These are phyloP conservation scores for Leccinum cinnamomeum DNA, from an alignment of 1,284 basidiomycete species.

Conservation along the genomic window DNA sequence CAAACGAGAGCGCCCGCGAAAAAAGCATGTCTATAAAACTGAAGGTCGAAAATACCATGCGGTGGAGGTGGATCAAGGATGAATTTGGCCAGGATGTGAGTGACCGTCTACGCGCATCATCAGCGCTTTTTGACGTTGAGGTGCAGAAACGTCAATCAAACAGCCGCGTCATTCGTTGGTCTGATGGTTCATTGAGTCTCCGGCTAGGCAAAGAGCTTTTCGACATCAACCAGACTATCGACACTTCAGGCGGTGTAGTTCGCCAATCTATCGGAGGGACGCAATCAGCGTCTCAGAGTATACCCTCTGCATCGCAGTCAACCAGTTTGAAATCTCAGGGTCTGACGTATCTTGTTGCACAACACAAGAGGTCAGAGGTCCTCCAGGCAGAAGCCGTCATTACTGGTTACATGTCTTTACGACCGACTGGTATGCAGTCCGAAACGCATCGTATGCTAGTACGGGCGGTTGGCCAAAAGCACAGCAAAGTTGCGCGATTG, in stretches of 20 bases:
- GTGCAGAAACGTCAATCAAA: conserved; percentile 81
- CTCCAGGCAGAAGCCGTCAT: conserved; percentile 83
- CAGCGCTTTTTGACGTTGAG: conserved; percentile 8
- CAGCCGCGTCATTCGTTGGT: conserved; percentile 86
- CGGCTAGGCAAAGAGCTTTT: conserved; percentile 89
- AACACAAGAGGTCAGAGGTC: conserved; percentile 83
- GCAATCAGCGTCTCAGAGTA: conserved; percentile 38
- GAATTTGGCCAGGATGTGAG: conserved; percentile 68
- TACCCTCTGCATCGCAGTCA: conserved; percentile 26
- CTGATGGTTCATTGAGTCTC: conserved; percentile 84
- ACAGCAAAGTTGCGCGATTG: conserved; percentile 75
- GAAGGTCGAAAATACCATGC: conserved; percentile 86
- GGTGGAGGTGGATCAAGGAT: conserved; percentile 87
- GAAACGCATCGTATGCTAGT: conserved; percentile 89
- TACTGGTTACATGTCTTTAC: conserved; percentile 80
- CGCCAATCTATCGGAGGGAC: conserved; percentile 53
- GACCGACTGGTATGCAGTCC: conserved; percentile 87
- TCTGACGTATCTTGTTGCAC: conserved; percentile 86
- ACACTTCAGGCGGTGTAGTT: conserved; percentile 62
- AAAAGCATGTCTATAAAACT: conserved; percentile 79
- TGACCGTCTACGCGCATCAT: conserved; percentile 10
- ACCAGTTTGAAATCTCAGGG: conserved; percentile 54
- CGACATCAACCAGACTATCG: conserved; percentile 77
- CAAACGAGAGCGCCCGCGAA: conserved; percentile 60
- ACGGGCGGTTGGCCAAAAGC: conserved; percentile 81